These are phyloP conservation scores for Sclerotinia trifoliorum DNA, from an alignment of 2,329 filamentous ascomycete genomes.

Conservation along the genomic window DNA sequence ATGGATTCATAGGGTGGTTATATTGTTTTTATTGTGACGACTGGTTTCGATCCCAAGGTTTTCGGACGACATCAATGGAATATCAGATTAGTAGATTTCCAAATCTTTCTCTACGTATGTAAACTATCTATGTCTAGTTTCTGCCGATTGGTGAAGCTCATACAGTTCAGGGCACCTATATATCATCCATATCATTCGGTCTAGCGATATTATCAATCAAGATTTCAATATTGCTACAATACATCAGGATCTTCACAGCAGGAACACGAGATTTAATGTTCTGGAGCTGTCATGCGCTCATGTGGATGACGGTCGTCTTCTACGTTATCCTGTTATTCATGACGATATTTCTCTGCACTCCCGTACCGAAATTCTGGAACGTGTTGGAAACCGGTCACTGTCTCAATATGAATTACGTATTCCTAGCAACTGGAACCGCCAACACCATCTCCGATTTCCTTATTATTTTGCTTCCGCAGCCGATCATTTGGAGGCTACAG, in stretches of 20 bases:
- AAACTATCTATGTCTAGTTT: no score
- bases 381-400: constrained; percentile 3
- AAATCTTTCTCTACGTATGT: constrained; percentile 8
- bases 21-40: not conserved
- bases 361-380: constrained; percentile 2
- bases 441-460: constrained; percentile 6
- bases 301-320: constrained; percentile 1
- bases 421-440: not conserved
- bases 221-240: constrained; percentile 12
- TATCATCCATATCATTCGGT: constrained; percentile 11
- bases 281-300: constrained; percentile 5
- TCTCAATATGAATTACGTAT: not conserved
- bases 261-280: constrained; percentile 4
- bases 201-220: constrained; percentile 12
- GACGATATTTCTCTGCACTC: constrained; percentile 6
- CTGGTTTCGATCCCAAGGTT: constrained; percentile 5
- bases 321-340: not conserved
- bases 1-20: not conserved
- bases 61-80: constrained; percentile 11
- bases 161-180: not conserved
- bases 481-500: not conserved
- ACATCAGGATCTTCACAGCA: not conserved
- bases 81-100: constrained; percentile 1
- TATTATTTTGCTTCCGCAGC: constrained; percentile 6
- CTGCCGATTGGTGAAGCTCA: not conserved